These are phyloP conservation scores for Chaetomiaceae sp. DNA, from an alignment of 2,329 filamentous ascomycete genomes.

Conservation along the genomic window DNA sequence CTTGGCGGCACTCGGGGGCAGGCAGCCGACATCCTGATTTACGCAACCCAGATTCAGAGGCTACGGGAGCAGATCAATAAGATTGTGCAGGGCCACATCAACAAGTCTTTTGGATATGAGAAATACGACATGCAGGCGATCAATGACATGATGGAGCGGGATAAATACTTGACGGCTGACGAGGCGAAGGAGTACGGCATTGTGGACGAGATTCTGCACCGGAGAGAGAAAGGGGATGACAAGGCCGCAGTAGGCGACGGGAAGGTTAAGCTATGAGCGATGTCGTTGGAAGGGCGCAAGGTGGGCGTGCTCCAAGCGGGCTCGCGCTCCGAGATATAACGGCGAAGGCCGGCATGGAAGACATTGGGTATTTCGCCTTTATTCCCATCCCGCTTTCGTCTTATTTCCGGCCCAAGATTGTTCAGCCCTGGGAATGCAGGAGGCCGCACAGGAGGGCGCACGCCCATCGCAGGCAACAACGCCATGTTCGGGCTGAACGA, in stretches of 20 bases:
- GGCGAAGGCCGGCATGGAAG: neutral
- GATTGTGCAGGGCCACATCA: conserved; percentile 85
- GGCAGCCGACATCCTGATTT: conserved; percentile 84
- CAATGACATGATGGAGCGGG: conserved; percentile 92
- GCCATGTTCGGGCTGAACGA: too few species aligned
- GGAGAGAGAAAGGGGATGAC: conserved; percentile 50
- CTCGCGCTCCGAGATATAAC: neutral
- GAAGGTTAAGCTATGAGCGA: conserved; percentile 21
- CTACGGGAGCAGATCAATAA: conserved; percentile 81
- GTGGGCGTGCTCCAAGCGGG: neutral
- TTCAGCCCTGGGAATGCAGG: neutral
- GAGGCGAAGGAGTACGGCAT: conserved; percentile 89
- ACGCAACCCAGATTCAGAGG: conserved; percentile 92
- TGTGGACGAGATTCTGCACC: conserved; percentile 80
- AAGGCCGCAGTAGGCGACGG: conserved; percentile 18
- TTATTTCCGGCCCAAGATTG: neutral
- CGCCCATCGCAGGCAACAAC: too few species aligned
- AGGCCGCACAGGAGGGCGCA: too few species aligned
- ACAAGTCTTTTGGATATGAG: conserved; percentile 67
- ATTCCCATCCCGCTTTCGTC: neutral
- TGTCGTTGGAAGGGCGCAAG: conserved; percentile 19
- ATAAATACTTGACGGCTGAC: conserved; percentile 85
- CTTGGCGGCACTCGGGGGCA: conserved; percentile 66
- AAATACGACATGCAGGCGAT: conserved; percentile 78
- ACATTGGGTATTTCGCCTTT: neutral